Base-by-base conservation (phyloP, 768 basidiomycete genomes). In the Suillus subluteus region DNA sequence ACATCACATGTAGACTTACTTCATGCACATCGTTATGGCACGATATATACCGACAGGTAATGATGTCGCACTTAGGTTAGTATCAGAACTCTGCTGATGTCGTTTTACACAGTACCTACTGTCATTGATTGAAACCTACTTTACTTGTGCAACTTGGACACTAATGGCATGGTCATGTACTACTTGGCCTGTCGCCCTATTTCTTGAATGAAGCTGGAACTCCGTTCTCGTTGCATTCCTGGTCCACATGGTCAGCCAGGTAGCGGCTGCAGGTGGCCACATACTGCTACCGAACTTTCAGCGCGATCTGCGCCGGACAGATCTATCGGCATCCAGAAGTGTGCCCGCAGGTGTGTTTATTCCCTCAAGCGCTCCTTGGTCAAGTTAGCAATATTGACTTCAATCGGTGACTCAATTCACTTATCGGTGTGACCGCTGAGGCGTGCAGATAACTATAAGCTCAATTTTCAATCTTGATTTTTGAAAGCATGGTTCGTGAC, bases 1-100 rank as follows among this genome's bases (percentile, higher is more conserved):
- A 5, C 62, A 65, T 65, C 18, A 61, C 26, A 43, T 43, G 59
- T 61, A 61, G 37, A 44, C 18, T 40, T 59, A 59, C 58, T 61
- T 61, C 26, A 43, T 61, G 40, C 26, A 21, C 58, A 13, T 56
- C 18, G 6, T 21, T 56, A 26, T 56, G 32, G 55, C 55, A 61
- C 59, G 26, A 61, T 61, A 61, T 30, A 26, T 41, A 61, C 5
- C 26, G 37, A 41, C 40, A 61, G 59, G 59, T 61, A 30, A 61
- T 59, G 55, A 41, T 41, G 40, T 59, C 12, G 40, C 40, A 30
- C 6, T 18, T 61, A 41, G 16, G 35, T 41, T 43, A 41, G 26
- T 21, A 41, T 61, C 40, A 6, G 40, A 40, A 61, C 26, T 43
- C 40, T 61, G 26, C 40, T 30, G 58, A 59, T 41, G 9, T 26